phyloP scores from a whole-genome alignment of 2,329 filamentous ascomycete genomes.

The Fusarium kyushuense region DNA sequence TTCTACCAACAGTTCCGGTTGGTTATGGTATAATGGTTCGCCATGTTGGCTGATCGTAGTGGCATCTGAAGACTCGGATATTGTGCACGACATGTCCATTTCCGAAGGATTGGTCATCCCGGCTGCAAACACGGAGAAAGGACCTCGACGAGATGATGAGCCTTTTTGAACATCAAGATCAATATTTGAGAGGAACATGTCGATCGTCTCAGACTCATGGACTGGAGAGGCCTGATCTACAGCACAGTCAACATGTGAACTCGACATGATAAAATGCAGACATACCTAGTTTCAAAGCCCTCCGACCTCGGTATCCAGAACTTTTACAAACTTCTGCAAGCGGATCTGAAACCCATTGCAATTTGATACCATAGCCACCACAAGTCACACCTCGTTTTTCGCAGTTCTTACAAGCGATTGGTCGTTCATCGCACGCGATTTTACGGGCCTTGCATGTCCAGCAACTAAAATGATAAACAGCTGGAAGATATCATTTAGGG shows the following conservation, averaged over 20 bases:
- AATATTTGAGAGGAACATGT: neutral
- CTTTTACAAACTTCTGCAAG: neutral
- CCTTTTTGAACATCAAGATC: neutral
- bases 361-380: neutral
- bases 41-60: neutral
- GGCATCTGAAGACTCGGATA: neutral
- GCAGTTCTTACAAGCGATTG: neutral
- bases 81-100: neutral
- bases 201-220: neutral
- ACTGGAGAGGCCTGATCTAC: neutral
- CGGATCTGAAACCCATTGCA: neutral
- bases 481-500: neutral
- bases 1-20: neutral
- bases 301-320: neutral
- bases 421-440: conserved; percentile 1
- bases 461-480: neutral
- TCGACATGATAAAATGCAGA: neutral
- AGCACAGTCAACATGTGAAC: neutral
- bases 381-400: neutral
- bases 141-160: neutral
- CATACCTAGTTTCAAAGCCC: neutral
- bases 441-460: conserved; percentile 8
- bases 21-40: neutral
- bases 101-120: neutral
- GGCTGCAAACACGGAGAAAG: neutral